Base-by-base conservation (phyloP, 192 early-diverging fungal genomes). In the Chytriomyces hyalinus region DNA sequence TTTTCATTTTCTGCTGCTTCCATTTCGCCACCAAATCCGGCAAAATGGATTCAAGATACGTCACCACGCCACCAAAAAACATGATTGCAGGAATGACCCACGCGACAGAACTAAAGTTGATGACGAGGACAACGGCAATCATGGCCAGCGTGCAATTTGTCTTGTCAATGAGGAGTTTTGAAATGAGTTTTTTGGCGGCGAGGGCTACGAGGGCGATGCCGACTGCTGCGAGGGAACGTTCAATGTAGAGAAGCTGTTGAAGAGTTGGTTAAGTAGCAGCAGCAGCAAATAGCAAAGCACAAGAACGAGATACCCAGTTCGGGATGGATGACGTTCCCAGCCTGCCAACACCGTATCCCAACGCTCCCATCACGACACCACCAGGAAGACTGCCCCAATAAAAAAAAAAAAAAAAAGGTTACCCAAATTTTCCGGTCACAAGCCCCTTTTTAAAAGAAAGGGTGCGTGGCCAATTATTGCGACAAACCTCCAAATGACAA, bases 131-230 rank as follows among this genome's bases (percentile, higher is more conserved):
- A n/a, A 50, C 62, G 11, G 81, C 61, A 17, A 79, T 69, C 15
- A 67, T 47, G 36, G 70, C 75, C 9, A 82, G 24, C 15, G 67
- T 63, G 13, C 45, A 28, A 1, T 50, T 57, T 0, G 64, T 59
- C 43, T 49, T 80, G 47, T 79, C 78, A 2, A 43, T 44, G 26
- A 80, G 61, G n/a, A 82, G 63, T 60, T 81, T 81, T 17, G 9
- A 9, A 1, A 22, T 13, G 26, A 81, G 51, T 61, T 81, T 81
- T 28, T 67, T 70, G 3, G 84, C 90, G 3, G 92, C 91, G 17
- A 90, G 72, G 3, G 89, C 91, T 0, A 91, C 86, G 4, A 93
- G 84, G 6, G 87, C 92, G 28, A 93, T 80, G 1, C 87, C 90
- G 13, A 88, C 82, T 4, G 90, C 67, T 0, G 82, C 81, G 6